phyloP scores from a whole-genome alignment of 345 rosid species.

The Eutrema heterophyllum region DNA sequence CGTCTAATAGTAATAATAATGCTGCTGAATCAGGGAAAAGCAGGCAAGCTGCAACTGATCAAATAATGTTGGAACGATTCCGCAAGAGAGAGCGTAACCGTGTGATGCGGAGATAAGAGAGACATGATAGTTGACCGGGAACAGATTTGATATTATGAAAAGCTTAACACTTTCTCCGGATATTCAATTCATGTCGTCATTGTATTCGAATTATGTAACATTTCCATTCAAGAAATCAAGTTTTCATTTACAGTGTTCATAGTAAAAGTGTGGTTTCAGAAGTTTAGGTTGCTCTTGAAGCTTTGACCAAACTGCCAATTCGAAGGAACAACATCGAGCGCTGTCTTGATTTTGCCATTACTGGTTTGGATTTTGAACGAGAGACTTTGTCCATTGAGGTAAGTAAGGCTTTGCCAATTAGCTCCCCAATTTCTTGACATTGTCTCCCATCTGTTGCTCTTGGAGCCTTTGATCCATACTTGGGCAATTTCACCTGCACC shows the following conservation, averaged over 20 bases:
- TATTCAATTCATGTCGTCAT: neutral
- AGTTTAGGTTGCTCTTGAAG: constrained; percentile 52
- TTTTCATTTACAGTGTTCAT: constrained; percentile 4
- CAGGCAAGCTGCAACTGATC: constrained; percentile 96
- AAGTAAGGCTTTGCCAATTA: constrained; percentile 61
- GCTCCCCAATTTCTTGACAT: constrained; percentile 75
- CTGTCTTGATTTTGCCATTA: constrained; percentile 41
- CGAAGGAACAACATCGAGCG: constrained; percentile 42
- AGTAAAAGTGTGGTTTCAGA: constrained; percentile 15
- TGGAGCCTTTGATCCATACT: constrained; percentile 60
- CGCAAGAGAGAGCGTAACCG: constrained; percentile 94
- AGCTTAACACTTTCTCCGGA: neutral
- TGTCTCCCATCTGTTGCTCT: constrained; percentile 42
- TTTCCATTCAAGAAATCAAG: constrained; percentile 15
- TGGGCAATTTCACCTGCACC: constrained; percentile 52
- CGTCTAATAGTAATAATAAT: constrained; percentile 30
- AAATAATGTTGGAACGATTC: constrained; percentile 85
- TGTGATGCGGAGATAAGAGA: constrained; percentile 70
- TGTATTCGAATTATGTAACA: constrained; percentile 11
- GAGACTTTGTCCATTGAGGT: constrained; percentile 59
- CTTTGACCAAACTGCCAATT: constrained; percentile 69
- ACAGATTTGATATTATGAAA: neutral
- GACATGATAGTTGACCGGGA: neutral
- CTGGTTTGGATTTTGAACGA: constrained; percentile 53
- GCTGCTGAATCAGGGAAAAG: constrained; percentile 53